Conservation (phyloP, 768 basidiomycete species). For the Inosperma sp. region DNA sequence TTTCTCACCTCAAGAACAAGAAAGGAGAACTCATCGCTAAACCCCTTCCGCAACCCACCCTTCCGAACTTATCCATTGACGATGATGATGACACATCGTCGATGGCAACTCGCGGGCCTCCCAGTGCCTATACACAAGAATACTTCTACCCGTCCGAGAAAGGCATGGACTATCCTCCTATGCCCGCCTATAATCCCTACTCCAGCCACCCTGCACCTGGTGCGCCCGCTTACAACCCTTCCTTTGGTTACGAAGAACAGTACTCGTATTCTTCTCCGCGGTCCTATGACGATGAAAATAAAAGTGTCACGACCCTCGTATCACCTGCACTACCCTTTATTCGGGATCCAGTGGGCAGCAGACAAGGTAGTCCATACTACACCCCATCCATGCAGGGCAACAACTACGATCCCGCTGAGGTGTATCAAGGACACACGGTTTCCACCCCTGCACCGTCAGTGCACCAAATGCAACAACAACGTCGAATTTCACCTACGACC, state of each 20-base stretch:
- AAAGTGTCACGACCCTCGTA: slow-evolving; percentile 58
- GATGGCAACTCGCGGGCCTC: slow-evolving; percentile 50
- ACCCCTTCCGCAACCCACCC: slow-evolving; percentile 87
- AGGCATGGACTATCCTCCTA: slow-evolving; percentile 57
- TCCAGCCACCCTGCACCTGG: slow-evolving; percentile 49
- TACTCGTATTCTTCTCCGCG: slow-evolving; percentile 37
- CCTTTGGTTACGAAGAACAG: slow-evolving; percentile 55
- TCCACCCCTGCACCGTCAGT: slow-evolving; percentile 20
- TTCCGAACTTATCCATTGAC: slow-evolving; percentile 87
- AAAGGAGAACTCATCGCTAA: slow-evolving; percentile 80
- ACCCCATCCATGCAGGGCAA: slow-evolving; percentile 17
- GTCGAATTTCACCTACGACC: slow-evolving; percentile 16
- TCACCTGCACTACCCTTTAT: slow-evolving; percentile 55
- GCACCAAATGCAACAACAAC: slow-evolving; percentile 14
- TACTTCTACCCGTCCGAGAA: slow-evolving; percentile 54
- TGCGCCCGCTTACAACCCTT: slow-evolving; percentile 51
- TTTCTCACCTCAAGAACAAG: slow-evolving; percentile 87
- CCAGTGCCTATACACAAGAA: slow-evolving; percentile 51
- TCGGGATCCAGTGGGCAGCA: slow-evolving; percentile 39
- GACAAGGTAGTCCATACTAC: slow-evolving; percentile 28
- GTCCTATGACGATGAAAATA: slow-evolving; percentile 64
- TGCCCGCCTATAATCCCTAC: slow-evolving; percentile 76
- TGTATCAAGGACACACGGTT: slow-evolving; percentile 47
- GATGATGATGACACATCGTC: slow-evolving; percentile 65
- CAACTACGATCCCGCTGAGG: slow-evolving; percentile 47